A percentile compares a stretch with the other conserved stretches of the same genome.
Conservation (phyloP, 2,329 filamentous ascomycete genomes). For the Neofusicoccum ribis region DNA sequence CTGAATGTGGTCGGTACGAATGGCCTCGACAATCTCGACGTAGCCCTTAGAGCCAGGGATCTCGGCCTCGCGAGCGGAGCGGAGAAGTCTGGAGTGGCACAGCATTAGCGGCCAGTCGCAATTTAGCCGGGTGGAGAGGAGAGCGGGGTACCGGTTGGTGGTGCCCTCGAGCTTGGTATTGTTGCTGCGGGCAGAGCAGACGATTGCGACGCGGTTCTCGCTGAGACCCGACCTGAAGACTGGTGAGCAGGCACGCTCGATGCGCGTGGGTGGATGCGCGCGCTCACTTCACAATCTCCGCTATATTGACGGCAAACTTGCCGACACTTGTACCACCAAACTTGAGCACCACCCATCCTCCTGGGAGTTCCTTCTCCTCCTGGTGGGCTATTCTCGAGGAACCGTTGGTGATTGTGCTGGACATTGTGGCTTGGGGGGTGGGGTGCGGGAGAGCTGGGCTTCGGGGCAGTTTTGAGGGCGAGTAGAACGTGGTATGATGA, state of each 20-base stretch:
- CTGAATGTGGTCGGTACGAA: constrained; percentile 77
- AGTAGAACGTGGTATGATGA: constrained; percentile 1
- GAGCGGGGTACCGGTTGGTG: constrained; percentile 76
- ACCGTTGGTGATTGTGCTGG: constrained; percentile 18
- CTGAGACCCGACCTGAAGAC: constrained; percentile 52
- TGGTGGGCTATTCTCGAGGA: constrained; percentile 36
- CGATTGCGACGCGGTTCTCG: constrained; percentile 78
- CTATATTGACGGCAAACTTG: constrained; percentile 72
- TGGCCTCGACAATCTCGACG: constrained; percentile 73
- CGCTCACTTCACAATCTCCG: constrained; percentile 62
- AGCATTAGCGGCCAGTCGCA: not conserved
- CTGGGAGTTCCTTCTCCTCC: constrained; percentile 50
- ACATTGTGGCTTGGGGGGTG: constrained; percentile 1
- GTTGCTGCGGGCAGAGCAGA: constrained; percentile 93
- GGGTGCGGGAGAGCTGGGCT: not conserved
- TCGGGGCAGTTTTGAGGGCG: not conserved
- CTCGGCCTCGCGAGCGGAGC: constrained; percentile 49
- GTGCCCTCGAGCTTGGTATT: constrained; percentile 94
- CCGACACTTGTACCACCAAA: constrained; percentile 95
- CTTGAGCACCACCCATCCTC: constrained; percentile 85
- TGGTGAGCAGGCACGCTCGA: constrained; percentile 21
- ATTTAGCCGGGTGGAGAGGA: constrained; percentile 2
- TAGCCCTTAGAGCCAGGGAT: constrained; percentile 55
- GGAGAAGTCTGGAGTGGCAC: constrained; percentile 40
- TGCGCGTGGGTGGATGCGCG: constrained; percentile 41